Percentiles rank a stretch among this genome's conserved stretches.
Conservation (phyloP, 139 green algal species). For the Zygnema cylindricum region DNA sequence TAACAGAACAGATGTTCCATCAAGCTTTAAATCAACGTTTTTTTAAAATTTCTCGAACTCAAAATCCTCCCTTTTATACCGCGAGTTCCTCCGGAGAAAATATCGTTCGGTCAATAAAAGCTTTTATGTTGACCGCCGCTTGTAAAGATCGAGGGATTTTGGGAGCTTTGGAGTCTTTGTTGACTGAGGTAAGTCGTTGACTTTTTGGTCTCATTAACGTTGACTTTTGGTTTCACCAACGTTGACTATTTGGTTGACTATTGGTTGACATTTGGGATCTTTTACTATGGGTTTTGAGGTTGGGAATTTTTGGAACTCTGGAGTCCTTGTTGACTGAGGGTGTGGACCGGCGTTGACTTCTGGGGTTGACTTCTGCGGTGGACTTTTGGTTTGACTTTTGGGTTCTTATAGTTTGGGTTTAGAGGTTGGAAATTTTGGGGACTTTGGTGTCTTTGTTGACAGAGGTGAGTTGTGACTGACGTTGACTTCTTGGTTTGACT, state of each 20-base stretch:
- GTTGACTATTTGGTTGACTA: not conserved
- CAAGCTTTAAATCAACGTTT: slow-evolving; percentile 76
- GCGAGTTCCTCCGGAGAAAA: slow-evolving; percentile 34
- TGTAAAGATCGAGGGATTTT: slow-evolving; percentile 40
- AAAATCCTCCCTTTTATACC: slow-evolving; percentile 75
- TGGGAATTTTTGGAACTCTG: too few species aligned
- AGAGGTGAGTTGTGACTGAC: too few species aligned
- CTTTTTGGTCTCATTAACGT: not conserved
- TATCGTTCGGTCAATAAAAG: slow-evolving; percentile 1
- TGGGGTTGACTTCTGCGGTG: too few species aligned
- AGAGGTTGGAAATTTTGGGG: too few species aligned
- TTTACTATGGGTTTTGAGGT: too few species aligned
- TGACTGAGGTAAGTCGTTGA: slow-evolving; percentile 46
- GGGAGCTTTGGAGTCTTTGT: slow-evolving; percentile 43
- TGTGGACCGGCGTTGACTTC: too few species aligned
- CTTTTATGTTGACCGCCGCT: slow-evolving; percentile 2
- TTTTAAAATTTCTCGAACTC: slow-evolving; percentile 73
- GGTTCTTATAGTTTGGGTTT: too few species aligned
- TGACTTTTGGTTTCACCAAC: not conserved
- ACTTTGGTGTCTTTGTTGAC: too few species aligned
- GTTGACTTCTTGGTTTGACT: too few species aligned
- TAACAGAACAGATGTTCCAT: slow-evolving; percentile 74
- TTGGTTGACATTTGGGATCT: too few species aligned
- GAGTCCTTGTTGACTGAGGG: too few species aligned
- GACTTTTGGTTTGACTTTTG: too few species aligned